phyloP scores from a whole-genome alignment of 129 eudicot species.

The Pittosporum tobira region DNA sequence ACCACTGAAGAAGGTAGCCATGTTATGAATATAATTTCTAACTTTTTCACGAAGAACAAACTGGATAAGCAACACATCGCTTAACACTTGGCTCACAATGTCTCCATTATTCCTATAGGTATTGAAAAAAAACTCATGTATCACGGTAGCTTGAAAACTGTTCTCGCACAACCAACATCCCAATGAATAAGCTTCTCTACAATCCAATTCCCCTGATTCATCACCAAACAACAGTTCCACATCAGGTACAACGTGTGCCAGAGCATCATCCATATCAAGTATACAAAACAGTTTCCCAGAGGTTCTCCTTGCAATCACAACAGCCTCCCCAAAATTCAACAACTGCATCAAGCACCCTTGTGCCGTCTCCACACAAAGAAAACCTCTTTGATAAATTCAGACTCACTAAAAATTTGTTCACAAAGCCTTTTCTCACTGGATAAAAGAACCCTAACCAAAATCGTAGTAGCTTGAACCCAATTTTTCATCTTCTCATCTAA shows the following conservation, averaged over 20 bases:
- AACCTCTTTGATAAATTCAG: constrained; percentile 44
- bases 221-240: constrained; percentile 41
- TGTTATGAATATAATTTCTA: too few relatives aligned
- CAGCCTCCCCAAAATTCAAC: too few relatives aligned
- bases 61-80: too few relatives aligned
- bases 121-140: too few relatives aligned
- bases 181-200: too few relatives aligned
- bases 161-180: too few relatives aligned
- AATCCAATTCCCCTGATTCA: constrained; percentile 56
- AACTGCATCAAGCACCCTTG: constrained; percentile 80
- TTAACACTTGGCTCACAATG: too few relatives aligned
- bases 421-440: constrained; percentile 54
- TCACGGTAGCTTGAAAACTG: too few relatives aligned
- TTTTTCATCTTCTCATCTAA: too few relatives aligned
- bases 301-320: constrained; percentile 52
- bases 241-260: constrained; percentile 37
- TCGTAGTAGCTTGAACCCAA: constrained; percentile 41
- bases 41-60: too few relatives aligned
- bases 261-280: constrained; percentile 77
- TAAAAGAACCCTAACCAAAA: constrained; percentile 48
- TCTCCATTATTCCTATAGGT: too few relatives aligned
- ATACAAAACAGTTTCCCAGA: constrained; percentile 62
- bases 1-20: too few relatives aligned
- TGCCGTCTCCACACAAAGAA: constrained; percentile 63
- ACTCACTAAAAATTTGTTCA: constrained; percentile 45